A percentile compares a stretch with the other conserved stretches of the same genome.
Evolutionary conservation across 2,329 filamentous ascomycete species (phyloP).

Genomic region (Clonostachys chloroleuca): DNA sequence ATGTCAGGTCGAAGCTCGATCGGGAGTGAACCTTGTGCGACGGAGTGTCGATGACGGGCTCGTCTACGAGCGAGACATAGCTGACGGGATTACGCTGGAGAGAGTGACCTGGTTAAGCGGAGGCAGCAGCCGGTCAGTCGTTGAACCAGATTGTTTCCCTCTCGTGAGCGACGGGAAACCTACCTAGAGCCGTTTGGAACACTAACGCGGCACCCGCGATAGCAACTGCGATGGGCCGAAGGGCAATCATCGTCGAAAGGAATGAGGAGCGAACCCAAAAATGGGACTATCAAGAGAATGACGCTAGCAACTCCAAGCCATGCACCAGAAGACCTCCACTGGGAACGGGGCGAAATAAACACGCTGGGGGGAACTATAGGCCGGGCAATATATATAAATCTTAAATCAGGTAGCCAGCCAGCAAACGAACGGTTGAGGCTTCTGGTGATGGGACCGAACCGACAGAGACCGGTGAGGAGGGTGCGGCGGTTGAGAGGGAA

Average conservation of each 20-base stretch:
- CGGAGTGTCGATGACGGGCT: conserved; percentile 72
- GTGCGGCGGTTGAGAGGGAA: not conserved
- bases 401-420: too few species aligned
- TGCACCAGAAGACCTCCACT: too few species aligned
- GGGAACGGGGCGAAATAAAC: too few species aligned
- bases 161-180: conserved; percentile 3
- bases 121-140: not conserved
- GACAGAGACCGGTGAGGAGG: not conserved
- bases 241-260: conserved; percentile 18
- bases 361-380: too few species aligned
- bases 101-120: conserved; percentile 55
- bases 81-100: conserved; percentile 71
- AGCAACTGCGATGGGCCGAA: conserved; percentile 21
- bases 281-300: too few species aligned
- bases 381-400: too few species aligned
- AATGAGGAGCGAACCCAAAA: too few species aligned
- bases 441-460: not conserved
- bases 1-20: conserved; percentile 81
- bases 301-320: too few species aligned
- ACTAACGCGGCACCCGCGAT: conserved; percentile 21
- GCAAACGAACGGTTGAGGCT: not conserved
- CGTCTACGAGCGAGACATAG: conserved; percentile 68
- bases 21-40: conserved; percentile 75
- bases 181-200: conserved; percentile 22
- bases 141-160: conserved; percentile 8